phyloP scores from a whole-genome alignment of 306 rosid genomes.

The Lagenaria siceraria region DNA sequence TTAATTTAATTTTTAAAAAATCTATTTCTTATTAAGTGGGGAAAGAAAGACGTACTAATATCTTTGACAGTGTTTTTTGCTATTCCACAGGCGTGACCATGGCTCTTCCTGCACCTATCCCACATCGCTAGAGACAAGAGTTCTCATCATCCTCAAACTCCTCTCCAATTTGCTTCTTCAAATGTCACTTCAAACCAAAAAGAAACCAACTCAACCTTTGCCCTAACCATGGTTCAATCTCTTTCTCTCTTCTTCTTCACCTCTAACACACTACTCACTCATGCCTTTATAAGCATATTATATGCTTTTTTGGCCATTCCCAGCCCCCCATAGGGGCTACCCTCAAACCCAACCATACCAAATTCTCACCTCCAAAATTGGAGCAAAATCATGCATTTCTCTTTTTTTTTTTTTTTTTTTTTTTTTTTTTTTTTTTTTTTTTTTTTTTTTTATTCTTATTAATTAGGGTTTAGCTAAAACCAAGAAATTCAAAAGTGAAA shows the following conservation, averaged over 20 bases:
- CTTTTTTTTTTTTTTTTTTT: constrained; percentile 11
- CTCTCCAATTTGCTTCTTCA: constrained; percentile 37
- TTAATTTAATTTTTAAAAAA: no score
- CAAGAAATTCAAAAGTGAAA: neutral
- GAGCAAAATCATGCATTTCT: constrained; percentile 74
- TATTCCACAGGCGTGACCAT: constrained; percentile 98
- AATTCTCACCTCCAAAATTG: constrained; percentile 18
- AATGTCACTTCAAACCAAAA: no score
- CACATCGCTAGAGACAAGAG: constrained; percentile 52
- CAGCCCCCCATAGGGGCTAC: constrained; percentile 53
- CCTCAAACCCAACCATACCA: neutral
- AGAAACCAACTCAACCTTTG: constrained; percentile 25
- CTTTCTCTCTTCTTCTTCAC: constrained; percentile 16
- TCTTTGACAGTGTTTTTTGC: constrained; percentile 99
- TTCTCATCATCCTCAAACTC: neutral
- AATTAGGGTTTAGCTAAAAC: no score
- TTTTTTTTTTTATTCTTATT: neutral
- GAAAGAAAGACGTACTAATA: constrained; percentile 40
- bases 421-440: constrained; percentile 4
- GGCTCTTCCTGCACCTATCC: constrained; percentile 75
- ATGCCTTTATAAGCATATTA: constrained; percentile 1
- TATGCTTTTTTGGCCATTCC: neutral
- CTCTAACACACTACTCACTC: constrained; percentile 18
- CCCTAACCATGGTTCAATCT: constrained; percentile 98
- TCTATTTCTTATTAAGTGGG: no score